Percentiles rank a stretch among this genome's conserved stretches.
These are phyloP conservation scores for Fraxinus latifolia DNA, from an alignment of 305 asterid species.

Conservation along the genomic window DNA sequence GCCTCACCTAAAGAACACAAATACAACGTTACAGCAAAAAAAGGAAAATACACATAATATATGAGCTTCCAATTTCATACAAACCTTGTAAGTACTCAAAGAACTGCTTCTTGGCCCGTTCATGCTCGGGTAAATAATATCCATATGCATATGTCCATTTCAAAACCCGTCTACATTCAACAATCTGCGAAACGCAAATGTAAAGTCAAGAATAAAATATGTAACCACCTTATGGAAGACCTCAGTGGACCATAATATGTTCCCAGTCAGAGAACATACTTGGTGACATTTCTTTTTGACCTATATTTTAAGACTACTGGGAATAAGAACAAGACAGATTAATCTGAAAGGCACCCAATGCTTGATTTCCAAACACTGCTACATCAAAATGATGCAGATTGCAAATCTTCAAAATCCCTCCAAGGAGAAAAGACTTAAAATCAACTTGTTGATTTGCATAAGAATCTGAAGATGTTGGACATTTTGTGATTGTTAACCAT, in stretches of 20 bases:
- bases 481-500: not conserved
- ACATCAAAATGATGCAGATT: not conserved
- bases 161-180: conserved; percentile 87
- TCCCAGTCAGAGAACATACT: not conserved
- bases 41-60: conserved; percentile 8
- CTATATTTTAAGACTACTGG: not conserved
- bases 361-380: not conserved
- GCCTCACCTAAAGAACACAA: conserved; percentile 66
- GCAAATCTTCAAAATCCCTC: not conserved
- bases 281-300: not conserved
- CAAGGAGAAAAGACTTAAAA: not conserved
- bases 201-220: conserved; percentile 19
- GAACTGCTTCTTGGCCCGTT: conserved; percentile 73
- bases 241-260: conserved; percentile 1
- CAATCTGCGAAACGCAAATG: conserved; percentile 53
- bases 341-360: not conserved
- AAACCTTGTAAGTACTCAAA: conserved; percentile 89
- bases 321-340: conserved; percentile 10
- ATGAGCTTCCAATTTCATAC: conserved; percentile 15
- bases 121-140: conserved; percentile 71
- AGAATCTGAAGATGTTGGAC: not conserved
- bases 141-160: conserved; percentile 97
- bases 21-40: conserved; percentile 19
- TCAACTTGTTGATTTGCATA: not conserved
- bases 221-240: conserved; percentile 15